phyloP scores from a whole-genome alignment of 495 filamentous ascomycete species.

The Penicillium turbatum region DNA sequence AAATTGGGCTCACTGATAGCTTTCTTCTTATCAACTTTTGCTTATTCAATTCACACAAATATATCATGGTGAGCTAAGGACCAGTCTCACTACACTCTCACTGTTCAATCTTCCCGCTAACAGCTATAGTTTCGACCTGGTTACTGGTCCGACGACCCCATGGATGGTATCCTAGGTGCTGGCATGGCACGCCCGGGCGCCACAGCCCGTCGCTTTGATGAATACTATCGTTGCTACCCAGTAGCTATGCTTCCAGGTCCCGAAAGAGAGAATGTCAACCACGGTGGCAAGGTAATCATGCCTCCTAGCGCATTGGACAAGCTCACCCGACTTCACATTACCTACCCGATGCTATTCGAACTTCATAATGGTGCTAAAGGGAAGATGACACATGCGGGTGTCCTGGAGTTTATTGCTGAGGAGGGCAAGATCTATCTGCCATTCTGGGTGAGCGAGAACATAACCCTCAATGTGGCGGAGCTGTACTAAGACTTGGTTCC shows the following conservation, averaged over 20 bases:
- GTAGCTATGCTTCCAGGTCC: conserved; percentile 90
- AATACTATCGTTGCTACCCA: conserved; percentile 95
- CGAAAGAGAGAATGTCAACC: conserved; percentile 85
- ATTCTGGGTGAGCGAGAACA: conserved; percentile 67
- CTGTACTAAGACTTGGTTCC: conserved; percentile 8
- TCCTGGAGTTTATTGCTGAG: conserved; percentile 95
- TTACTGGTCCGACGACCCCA: conserved; percentile 56
- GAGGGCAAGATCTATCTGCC: conserved; percentile 95
- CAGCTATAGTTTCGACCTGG: conserved; percentile 46
- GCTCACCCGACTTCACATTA: conserved; percentile 90
- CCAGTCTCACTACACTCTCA: not conserved
- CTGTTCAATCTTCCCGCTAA: conserved; percentile 15
- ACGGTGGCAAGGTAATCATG: conserved; percentile 95
- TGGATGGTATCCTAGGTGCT: conserved; percentile 44
- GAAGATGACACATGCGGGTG: conserved; percentile 82
- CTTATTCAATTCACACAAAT: not conserved
- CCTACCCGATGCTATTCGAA: conserved; percentile 97
- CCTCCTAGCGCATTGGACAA: conserved; percentile 94
- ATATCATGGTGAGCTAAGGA: conserved; percentile 26
- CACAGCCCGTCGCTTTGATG: conserved; percentile 74
- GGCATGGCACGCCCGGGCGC: conserved; percentile 40
- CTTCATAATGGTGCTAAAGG: conserved; percentile 79
- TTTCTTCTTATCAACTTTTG: conserved; percentile 2
- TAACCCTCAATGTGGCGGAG: not conserved
- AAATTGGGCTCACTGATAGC: not conserved